Evolutionary conservation across 805 yeast genomes (phyloP).

Genomic region (Barnettozyma vustinii): DNA sequence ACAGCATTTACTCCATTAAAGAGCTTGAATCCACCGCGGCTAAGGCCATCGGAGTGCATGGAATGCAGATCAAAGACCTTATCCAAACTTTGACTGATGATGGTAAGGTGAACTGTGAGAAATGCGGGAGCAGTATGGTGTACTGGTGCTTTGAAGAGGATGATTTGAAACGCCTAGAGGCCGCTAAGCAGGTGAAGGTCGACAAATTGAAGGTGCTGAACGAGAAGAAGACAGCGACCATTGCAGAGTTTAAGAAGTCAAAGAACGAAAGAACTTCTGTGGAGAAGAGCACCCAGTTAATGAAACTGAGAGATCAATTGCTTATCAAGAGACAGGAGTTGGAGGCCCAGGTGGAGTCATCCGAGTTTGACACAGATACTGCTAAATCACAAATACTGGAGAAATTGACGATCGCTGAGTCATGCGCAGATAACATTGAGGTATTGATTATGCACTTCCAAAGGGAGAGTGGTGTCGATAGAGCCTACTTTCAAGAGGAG

Average conservation of each 20-base stretch:
- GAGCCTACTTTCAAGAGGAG: slow-evolving; percentile 31
- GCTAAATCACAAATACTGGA: slow-evolving; percentile 13
- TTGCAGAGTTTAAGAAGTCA: slow-evolving; percentile 6
- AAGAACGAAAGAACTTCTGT: slow-evolving; percentile 4
- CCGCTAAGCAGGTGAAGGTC: slow-evolving; percentile 1
- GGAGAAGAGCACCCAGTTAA: slow-evolving; percentile 1
- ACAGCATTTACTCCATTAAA: slow-evolving; percentile 41
- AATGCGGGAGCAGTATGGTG: slow-evolving; percentile 48
- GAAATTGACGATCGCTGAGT: slow-evolving; percentile 10
- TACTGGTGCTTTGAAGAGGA: slow-evolving; percentile 45
- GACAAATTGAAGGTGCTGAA: slow-evolving; percentile 7
- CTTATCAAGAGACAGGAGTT: slow-evolving; percentile 9
- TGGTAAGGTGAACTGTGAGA: slow-evolving; percentile 41
- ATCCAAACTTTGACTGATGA: slow-evolving; percentile 45
- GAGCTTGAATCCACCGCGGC: slow-evolving; percentile 45
- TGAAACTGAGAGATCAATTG: slow-evolving; percentile 13
- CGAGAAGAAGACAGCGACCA: slow-evolving; percentile 10
- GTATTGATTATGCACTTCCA: slow-evolving; percentile 32
- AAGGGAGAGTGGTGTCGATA: slow-evolving; percentile 25
- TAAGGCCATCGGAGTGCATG: slow-evolving; percentile 39
- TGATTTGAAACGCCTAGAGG: slow-evolving; percentile 19
- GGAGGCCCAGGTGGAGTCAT: slow-evolving; percentile 7
- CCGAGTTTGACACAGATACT: slow-evolving; percentile 12
- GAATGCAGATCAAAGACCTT: slow-evolving; percentile 50
- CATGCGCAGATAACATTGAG: slow-evolving; percentile 38